Evolutionary conservation across 371 early-diverging fungal genomes (phyloP), one percentile per base, ranked within the genome.

Genomic region (Rhizopus microsporus): DNA sequence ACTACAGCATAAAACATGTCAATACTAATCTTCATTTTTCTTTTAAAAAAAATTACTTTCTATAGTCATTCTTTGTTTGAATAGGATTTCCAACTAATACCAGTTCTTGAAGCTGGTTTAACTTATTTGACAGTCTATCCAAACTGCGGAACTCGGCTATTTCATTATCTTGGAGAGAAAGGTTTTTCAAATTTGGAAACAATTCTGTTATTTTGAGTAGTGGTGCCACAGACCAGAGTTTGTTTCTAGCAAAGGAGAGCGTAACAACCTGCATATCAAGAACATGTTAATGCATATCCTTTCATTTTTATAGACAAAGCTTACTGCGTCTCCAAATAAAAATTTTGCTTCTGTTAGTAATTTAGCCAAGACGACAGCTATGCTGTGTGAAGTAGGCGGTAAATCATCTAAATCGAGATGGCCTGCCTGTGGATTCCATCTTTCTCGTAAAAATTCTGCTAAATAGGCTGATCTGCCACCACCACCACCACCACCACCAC

Each of bases 81-180:
- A 88, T 60, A 3, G 88, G 84, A 54, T 86, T 88, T 17, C 83
- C 82, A 1, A 57, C 44, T 30, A 86, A 59, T 16, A 84, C 43
- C 3, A 88, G 57, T 58, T 86, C 85, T 16, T 71, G 71, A 50
- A 86, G 59, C 1, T 71, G 53, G 4, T 54, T 52, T 13, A 83
- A 59, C 54, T 74, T 74, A 8, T 65, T 65, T 3, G 65, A 48
- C 7, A 86, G 48, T 32, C 65, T 58, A 54, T 84, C 84, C 7
- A 88, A 38, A n/a, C 75, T 71, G 13, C 73, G 59, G 61, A 71
- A 81, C 6, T 72, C 67, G 7, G 66, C 63, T 51, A 88, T 72
- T 12, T 71, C 65, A 40, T 88, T 88, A 48, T 84, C 79, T 50
- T 76, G 67, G 35, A 88, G 69, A 1, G 85, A 86, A 15, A 88